Base-by-base conservation (phyloP, 179 eudicot genomes). In the Nepenthes alata region DNA sequence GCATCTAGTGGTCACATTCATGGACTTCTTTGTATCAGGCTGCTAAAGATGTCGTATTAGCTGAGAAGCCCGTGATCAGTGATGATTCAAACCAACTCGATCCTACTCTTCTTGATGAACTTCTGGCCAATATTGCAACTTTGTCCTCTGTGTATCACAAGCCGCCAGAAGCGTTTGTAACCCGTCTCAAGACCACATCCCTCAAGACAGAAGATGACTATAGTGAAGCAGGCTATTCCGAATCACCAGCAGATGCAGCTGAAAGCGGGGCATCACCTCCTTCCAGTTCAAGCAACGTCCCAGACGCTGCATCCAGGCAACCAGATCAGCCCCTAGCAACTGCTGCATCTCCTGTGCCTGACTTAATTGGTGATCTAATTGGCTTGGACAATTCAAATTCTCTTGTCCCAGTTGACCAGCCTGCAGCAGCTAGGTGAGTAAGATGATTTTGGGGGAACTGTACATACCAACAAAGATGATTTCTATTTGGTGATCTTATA, bases 41-140 rank as follows among this genome's bases (percentile, higher is more conserved):
- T 16, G 98, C 98, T 57, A 91, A 91, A 73, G 98, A 91, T 77
- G 95, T 91, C 35, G 98, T 91, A 57, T 71, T 91, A 66, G 98
- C 96, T 55, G 98, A 91, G 77, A 91, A 91, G 74, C 98, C 98
- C 45, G 96, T 91, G 84, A 91, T 91, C 58, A 81, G 83, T 75
- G 98, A 93, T 63, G 95, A 86, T 77, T 93, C 98, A 11, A 91
- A 91, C 78, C 96, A 81, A 70, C 85, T 86, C 12, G 98, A 93
- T 63, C 63, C 95, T 66, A 83, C 98, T 77, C 93, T 89, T 69
- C 95, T 93, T 53, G 98, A 89, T 60, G 98, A 93, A 75, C 98
- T 93, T 72, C 86, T 93, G 55, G 95, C 89, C 61, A 93, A 93
- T 67, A 89, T 93, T 68, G 89, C 98, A 61, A 89, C 98, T 59